Evolutionary conservation across 306 rosid species (phyloP), one percentile per base, ranked within the genome.

Genomic region (Boehmeria nivea): DNA sequence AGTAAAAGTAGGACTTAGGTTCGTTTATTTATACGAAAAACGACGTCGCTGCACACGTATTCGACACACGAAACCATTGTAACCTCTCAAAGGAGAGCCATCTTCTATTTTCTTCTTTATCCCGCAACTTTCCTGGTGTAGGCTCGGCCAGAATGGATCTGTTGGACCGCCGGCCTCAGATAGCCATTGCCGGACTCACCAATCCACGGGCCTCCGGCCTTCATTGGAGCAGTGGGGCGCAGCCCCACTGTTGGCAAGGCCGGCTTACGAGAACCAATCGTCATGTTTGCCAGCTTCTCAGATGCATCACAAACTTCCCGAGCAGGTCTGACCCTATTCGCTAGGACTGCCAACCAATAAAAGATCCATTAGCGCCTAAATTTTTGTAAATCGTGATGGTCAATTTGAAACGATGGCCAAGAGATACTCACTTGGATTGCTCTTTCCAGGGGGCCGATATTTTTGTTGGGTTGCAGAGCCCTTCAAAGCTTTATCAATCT

Each of bases 121-220:
- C 99, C 95, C 3, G 73, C 96, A 38, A 87, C 84, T 63, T 81
- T 93, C 72, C 94, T 68, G 13, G 86, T 6, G 59, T 66, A 85
- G 24, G 84, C 69, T 69, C 84, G 74, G 57, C 81, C 81, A 52
- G 82, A 61, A 1, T 81, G 76, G 64, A 84, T 67, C 68, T 68
- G 91, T 28, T 69, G 87, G 45, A 70, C 70, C 0, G 85, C 68
- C 0, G 87, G 78, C 66, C 85, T 71, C 12, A 76, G 72, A 63
- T 76, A 76, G 73, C 78, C 58, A 73, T 82, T 72, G 14, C 87
- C 69, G 22, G 99, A 67, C 65, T 70, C 87, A 14, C 87, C 76
- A 45, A 62, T 64, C 99, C 96, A 87, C 21, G 76, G 79, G 21
- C 70, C 95, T 58, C 95, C 99, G 17, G 99, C 82, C 71, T 82